These are phyloP conservation scores for Cryptococcus deneoformans DNA, from an alignment of 1,284 basidiomycete genomes.

Conservation along the genomic window DNA sequence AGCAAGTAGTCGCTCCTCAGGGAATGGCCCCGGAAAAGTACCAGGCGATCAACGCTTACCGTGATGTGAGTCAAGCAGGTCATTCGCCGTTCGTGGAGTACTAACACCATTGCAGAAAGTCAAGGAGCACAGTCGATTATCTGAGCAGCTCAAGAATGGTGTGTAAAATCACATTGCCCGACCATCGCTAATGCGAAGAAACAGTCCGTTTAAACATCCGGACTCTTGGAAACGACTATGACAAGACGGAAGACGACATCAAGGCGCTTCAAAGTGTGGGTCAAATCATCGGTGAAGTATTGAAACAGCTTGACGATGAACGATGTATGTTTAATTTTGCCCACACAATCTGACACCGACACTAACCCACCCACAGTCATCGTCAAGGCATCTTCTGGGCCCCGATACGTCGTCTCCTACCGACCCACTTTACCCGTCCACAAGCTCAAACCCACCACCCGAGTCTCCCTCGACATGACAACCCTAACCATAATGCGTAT, in stretches of 20 bases:
- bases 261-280: slow-evolving; percentile 99
- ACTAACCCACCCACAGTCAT: slow-evolving; percentile 64
- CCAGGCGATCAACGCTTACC: slow-evolving; percentile 50
- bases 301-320: slow-evolving; percentile 98
- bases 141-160: slow-evolving; percentile 83
- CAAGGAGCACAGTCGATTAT: slow-evolving; percentile 76
- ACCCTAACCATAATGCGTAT: slow-evolving; percentile 99
- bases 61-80: slow-evolving; percentile 35
- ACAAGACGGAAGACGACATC: slow-evolving; percentile 98
- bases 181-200: background rate
- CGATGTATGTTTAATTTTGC: slow-evolving; percentile 63
- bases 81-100: background rate
- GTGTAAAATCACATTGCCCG: slow-evolving; percentile 37
- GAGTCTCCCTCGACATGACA: slow-evolving; percentile 99
- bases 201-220: slow-evolving; percentile 58
- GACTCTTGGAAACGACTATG: slow-evolving; percentile 82
- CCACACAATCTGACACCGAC: background rate
- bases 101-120: slow-evolving; percentile 66
- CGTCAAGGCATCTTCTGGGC: slow-evolving; percentile 97
- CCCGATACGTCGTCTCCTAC: slow-evolving; percentile 98
- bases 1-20: slow-evolving; percentile 26
- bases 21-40: slow-evolving; percentile 44
- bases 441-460: slow-evolving; percentile 91
- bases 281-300: slow-evolving; percentile 98
- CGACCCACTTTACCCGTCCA: slow-evolving; percentile 85